phyloP scores from a whole-genome alignment of 2,329 filamentous ascomycete species.

The Cercospora sp. region DNA sequence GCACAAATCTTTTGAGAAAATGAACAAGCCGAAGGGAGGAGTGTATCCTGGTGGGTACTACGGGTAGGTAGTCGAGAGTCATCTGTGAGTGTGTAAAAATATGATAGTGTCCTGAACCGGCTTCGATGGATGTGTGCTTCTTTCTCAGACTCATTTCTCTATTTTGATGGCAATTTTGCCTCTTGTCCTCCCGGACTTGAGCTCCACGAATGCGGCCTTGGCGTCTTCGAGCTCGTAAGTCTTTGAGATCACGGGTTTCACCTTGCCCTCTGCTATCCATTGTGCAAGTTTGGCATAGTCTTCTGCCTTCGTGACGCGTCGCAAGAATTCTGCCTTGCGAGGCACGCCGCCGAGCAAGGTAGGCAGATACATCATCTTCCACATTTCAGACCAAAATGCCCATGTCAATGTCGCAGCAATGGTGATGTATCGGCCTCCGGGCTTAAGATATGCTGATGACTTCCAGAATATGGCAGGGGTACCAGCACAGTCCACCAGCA shows the following conservation, averaged over 20 bases:
- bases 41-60: not conserved
- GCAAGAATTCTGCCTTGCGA: constrained; percentile 33
- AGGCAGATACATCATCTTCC: constrained; percentile 44
- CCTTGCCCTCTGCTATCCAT: constrained; percentile 60
- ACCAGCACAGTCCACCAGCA: constrained; percentile 61
- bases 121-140: not conserved
- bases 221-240: constrained; percentile 58
- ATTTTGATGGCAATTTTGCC: constrained; percentile 59
- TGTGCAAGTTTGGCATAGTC: constrained; percentile 53
- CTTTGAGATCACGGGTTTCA: constrained; percentile 58
- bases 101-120: not conserved
- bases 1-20: not conserved
- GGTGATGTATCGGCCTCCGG: constrained; percentile 54
- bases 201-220: constrained; percentile 57
- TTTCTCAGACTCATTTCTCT: not conserved
- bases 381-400: constrained; percentile 42
- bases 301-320: constrained; percentile 42
- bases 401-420: constrained; percentile 41
- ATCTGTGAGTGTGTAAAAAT: not conserved
- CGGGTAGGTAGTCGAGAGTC: not conserved
- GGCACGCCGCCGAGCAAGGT: constrained; percentile 52
- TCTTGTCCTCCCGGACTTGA: constrained; percentile 56
- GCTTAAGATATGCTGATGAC: constrained; percentile 53
- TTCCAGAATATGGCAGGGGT: constrained; percentile 54
- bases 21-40: not conserved